phyloP scores from a whole-genome alignment of 768 basidiomycete species.

The Agaricus subrufescens region DNA sequence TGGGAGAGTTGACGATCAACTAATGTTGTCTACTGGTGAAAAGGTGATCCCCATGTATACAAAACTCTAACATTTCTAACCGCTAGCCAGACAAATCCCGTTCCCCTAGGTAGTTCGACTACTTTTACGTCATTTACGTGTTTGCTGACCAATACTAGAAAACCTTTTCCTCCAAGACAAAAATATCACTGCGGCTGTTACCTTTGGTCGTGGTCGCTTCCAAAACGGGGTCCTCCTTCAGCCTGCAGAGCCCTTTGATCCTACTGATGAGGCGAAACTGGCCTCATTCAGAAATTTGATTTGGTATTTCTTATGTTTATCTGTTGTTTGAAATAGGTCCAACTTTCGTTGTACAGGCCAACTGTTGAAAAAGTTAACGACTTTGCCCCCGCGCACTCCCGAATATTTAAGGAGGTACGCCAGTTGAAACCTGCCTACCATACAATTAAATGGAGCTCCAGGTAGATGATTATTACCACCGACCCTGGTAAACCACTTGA shows the following conservation, averaged over 20 bases:
- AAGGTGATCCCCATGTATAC: constrained; percentile 20
- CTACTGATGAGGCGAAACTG: constrained; percentile 21
- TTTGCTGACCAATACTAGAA: constrained; percentile 5
- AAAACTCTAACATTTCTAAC: no score
- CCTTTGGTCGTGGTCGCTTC: constrained; percentile 37
- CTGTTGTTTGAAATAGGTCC: neutral
- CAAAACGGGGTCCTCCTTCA: constrained; percentile 37
- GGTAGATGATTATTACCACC: constrained; percentile 37
- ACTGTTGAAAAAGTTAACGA: constrained; percentile 33
- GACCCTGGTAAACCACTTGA: constrained; percentile 29
- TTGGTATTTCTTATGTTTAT: neutral
- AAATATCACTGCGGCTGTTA: constrained; percentile 24
- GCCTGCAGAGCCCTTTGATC: constrained; percentile 28
- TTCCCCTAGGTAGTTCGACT: neutral
- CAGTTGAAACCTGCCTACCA: no score
- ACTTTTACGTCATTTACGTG: neutral
- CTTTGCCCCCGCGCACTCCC: constrained; percentile 23
- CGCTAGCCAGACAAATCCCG: constrained; percentile 6
- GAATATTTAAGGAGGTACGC: constrained; percentile 38
- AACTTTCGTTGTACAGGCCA: constrained; percentile 21
- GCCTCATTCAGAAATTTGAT: constrained; percentile 25
- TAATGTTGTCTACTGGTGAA: constrained; percentile 29
- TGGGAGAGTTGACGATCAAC: constrained; percentile 42
- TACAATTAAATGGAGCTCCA: neutral
- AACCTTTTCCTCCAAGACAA: constrained; percentile 29